Percentiles rank a stretch among this genome's conserved stretches.
Evolutionary conservation across 2,329 filamentous ascomycete genomes (phyloP).

Genomic region (Calonectria montana): DNA sequence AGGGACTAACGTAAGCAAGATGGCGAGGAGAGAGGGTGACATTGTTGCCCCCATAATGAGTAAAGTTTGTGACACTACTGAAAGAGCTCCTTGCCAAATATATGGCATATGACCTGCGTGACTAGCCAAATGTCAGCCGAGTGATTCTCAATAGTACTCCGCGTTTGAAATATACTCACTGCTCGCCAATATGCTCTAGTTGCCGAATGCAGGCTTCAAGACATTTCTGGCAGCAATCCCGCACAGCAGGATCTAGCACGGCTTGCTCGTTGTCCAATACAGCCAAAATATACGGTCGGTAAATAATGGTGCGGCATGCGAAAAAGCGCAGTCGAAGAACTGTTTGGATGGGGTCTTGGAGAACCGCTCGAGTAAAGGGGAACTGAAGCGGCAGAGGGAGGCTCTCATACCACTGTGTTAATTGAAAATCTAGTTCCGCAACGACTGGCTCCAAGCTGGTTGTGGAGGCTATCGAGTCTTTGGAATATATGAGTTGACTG

Average conservation of each 20-base stretch:
- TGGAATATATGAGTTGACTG: constrained; percentile 83
- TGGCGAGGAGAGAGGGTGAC: constrained; percentile 76
- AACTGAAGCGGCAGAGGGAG: constrained; percentile 82
- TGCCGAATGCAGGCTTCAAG: constrained; percentile 84
- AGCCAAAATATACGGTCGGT: constrained; percentile 83
- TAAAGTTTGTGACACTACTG: constrained; percentile 84
- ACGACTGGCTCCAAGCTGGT: constrained; percentile 82
- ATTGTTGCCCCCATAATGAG: constrained; percentile 88
- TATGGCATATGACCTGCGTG: constrained; percentile 88
- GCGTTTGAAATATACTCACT: constrained; percentile 63
- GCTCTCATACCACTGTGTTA: constrained; percentile 87
- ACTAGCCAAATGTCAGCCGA: constrained; percentile 51
- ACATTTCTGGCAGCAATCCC: constrained; percentile 84
- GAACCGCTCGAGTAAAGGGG: constrained; percentile 73
- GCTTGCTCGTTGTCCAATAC: constrained; percentile 83
- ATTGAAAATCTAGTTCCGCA: constrained; percentile 82
- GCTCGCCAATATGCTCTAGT: constrained; percentile 80
- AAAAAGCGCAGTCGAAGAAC: constrained; percentile 84
- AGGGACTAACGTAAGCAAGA: constrained; percentile 69
- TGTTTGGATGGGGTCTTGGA: constrained; percentile 81
- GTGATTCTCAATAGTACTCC: constrained; percentile 12
- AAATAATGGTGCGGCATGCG: constrained; percentile 88
- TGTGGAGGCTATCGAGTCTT: constrained; percentile 77
- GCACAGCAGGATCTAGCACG: constrained; percentile 76
- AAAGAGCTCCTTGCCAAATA: constrained; percentile 86